Evolutionary conservation across 1,284 basidiomycete species (phyloP), one percentile per base, ranked within the genome.

Genomic region (Gymnopus androsaceus): DNA sequence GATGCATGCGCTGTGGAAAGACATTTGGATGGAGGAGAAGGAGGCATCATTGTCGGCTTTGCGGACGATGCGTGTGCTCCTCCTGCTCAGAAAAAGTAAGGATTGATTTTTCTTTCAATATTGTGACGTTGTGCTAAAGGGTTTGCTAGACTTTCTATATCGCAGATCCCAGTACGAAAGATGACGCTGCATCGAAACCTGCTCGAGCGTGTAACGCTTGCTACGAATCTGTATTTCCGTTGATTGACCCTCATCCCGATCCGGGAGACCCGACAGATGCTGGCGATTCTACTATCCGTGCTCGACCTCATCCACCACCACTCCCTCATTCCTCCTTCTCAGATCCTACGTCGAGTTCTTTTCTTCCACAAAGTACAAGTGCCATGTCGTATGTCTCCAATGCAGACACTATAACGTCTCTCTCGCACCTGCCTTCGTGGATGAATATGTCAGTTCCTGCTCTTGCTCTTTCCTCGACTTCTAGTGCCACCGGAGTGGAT

Each of bases 31-130:
- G 94, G 78, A 82, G 90, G 69, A 78, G 92, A 59, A 74, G 95
- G 62, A 80, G 91, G 63, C 94, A 97, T 69, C 94, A 97, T 68
- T 97, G 94, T 70, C 76, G 95, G 54, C 73, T 97, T 9, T 97
- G 95, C 69, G 94, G 94, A 1, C 72, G 88, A 51, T 92, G 94
- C 64, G 87, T 96, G 4, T 97, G 95, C 71, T 84, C 85, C 30
- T 69, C 72, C 2, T 97, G 95, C 72, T 94, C 92, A n/a, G 82
- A 79, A 17, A 82, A 83, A 75, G 92, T 92, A 59, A 63, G 80
- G 69, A 34, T 19, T 45, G 30, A 23, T 31, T 1, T n/a, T 40
- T 36, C 47, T 19, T 31, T 41, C 27, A 21, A 30, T 57, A 7
- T 38, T 33, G 44, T 52, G 23, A 53, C 8, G 27, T 21, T 37